Evolutionary conservation across 2,329 filamentous ascomycete species (phyloP), one percentile per base, ranked within the genome.

Genomic region (Coccinonectria pachysandricola): DNA sequence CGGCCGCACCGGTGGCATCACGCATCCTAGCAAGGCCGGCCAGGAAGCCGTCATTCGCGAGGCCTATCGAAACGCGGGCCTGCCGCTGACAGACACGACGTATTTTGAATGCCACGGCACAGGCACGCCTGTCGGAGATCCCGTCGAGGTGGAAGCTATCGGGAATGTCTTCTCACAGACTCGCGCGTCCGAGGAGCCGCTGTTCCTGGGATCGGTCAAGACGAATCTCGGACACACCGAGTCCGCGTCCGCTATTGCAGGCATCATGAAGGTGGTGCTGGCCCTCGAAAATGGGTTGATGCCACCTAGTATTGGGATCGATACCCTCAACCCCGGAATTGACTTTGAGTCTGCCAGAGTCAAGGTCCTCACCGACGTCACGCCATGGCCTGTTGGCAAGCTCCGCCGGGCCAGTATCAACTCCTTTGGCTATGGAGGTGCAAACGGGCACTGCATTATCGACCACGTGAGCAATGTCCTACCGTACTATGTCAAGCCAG

Each of bases 181-280:
- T 11, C 6, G 9, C 5, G 6, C 18, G 13, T n/a, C n/a, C n/a
- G 19, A 28, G 11, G 21, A 22, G n/a, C 25, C 17, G 4, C 25
- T 61, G 5, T 59, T 50, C 25, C 49, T 62, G 3, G 60, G 60
- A 8, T 60, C 57, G 0, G 53, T 64, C 4, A 65, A 65, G 23
- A 56, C 60, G 0, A 42, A 64, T 20, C 53, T 65, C 9, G 45
- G 49, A 2, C 49, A 51, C 15, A 26, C 36, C 0, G 46, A 48
- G 15, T 42, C 36, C 2, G 37, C 39, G 1, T 38, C 36, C 0
- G 50, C 48, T 0, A 15, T 52, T 1, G 37, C 41, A 0, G 28
- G 40, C 3, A 18, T 53, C 5, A 42, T 51, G 12, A 53, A 52
- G 16, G 26, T 37, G 2, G 30, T 47, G 10, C 12, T 46, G 8